phyloP scores from a whole-genome alignment of 2,329 filamentous ascomycete genomes.

The Helicocarpus griseus region DNA sequence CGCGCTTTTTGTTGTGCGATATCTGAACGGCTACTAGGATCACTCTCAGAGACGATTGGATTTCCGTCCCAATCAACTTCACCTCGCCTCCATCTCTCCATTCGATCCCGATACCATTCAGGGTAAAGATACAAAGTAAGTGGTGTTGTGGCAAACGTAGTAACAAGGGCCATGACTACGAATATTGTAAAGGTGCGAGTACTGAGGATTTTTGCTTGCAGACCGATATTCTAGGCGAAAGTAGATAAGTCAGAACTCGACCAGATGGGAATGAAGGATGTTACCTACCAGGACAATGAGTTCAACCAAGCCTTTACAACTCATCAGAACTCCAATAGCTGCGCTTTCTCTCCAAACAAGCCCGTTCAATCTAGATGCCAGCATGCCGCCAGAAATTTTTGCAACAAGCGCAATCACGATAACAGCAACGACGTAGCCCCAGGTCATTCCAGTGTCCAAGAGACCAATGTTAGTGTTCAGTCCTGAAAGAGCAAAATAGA shows the following conservation, averaged over 20 bases:
- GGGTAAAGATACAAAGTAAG: constrained; percentile 67
- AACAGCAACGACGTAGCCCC: constrained; percentile 82
- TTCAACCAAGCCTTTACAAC: constrained; percentile 90
- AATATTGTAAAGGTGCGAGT: constrained; percentile 83
- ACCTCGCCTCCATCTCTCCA: constrained; percentile 65
- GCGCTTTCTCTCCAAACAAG: constrained; percentile 86
- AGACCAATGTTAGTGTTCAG: constrained; percentile 80
- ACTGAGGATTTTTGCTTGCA: constrained; percentile 73
- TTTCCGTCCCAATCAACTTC: constrained; percentile 85
- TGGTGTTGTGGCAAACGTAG: constrained; percentile 75
- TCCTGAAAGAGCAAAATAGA: constrained; percentile 90
- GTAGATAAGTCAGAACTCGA: too few species aligned
- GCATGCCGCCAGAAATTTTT: constrained; percentile 72
- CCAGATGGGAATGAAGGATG: too few species aligned
- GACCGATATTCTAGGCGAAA: constrained; percentile 58
- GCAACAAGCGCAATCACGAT: constrained; percentile 71
- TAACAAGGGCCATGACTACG: constrained; percentile 84
- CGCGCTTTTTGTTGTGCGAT: constrained; percentile 42
- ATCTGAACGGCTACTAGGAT: constrained; percentile 36
- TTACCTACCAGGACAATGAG: constrained; percentile 74
- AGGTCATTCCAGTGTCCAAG: constrained; percentile 69
- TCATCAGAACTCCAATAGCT: constrained; percentile 84
- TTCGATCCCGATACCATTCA: constrained; percentile 63
- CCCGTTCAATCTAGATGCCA: constrained; percentile 66
- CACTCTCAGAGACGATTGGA: constrained; percentile 29